Percentiles rank a stretch among this genome's conserved stretches.
Conservation (phyloP, 2,329 filamentous ascomycete species). For the Xylariaceae sp. region DNA sequence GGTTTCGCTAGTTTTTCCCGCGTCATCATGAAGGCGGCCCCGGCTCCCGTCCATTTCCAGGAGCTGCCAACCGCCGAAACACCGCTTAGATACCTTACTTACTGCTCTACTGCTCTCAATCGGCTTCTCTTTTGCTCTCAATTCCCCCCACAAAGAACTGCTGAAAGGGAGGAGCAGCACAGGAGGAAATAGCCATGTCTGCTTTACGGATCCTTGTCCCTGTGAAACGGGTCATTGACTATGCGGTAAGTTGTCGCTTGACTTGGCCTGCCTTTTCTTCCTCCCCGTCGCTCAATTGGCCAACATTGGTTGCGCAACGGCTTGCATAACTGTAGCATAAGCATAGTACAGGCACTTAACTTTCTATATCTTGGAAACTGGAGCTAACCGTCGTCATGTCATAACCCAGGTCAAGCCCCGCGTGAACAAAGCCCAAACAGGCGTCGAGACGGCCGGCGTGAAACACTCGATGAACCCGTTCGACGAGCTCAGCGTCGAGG, state of each 20-base stretch:
- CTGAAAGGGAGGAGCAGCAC: neutral
- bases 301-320: too few relatives aligned
- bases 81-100: neutral
- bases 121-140: neutral
- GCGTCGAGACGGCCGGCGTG: slow-evolving; percentile 87
- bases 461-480: slow-evolving; percentile 99
- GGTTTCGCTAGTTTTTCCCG: slow-evolving; percentile 40
- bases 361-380: too few relatives aligned
- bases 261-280: too few relatives aligned
- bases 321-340: too few relatives aligned
- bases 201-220: slow-evolving; percentile 78
- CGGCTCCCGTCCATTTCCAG: slow-evolving; percentile 14
- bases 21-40: slow-evolving; percentile 33
- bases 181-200: slow-evolving; percentile 53
- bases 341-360: too few relatives aligned
- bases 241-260: slow-evolving; percentile 65
- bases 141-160: slow-evolving; percentile 1
- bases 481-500: slow-evolving; percentile 97
- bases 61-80: slow-evolving; percentile 11
- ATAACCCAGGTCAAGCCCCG: slow-evolving; percentile 67
- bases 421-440: slow-evolving; percentile 77
- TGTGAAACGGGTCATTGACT: slow-evolving; percentile 86
- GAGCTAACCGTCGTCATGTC: slow-evolving; percentile 6
- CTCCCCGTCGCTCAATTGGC: too few relatives aligned
- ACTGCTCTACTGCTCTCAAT: too few relatives aligned